Conservation (phyloP, 2,329 filamentous ascomycete genomes). For the Colletotrichum melonis region DNA sequence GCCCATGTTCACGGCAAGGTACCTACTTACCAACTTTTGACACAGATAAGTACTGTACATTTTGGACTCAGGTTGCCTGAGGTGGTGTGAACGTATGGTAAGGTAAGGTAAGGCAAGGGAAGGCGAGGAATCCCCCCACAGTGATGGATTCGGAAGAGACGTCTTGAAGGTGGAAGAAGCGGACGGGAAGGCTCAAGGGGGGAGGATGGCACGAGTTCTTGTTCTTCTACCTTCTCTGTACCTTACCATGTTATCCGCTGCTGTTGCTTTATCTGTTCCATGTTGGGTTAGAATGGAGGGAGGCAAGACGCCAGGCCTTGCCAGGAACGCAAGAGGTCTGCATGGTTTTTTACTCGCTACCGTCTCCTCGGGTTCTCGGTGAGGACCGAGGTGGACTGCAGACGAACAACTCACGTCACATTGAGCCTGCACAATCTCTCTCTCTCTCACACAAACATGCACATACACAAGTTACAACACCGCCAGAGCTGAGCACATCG, state of each 20-base stretch:
- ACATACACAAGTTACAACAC: background rate
- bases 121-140: too few species aligned
- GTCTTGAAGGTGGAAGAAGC: background rate
- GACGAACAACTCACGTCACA: conserved; percentile 35
- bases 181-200: background rate
- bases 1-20: background rate
- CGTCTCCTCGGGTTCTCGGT: conserved; percentile 38
- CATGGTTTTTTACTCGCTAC: conserved; percentile 35
- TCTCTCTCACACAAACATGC: background rate
- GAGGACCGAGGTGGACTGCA: conserved; percentile 37
- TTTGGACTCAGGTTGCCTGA: background rate
- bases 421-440: background rate
- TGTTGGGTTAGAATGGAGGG: conserved; percentile 21
- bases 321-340: conserved; percentile 36
- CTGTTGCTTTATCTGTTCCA: background rate
- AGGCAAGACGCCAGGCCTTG: background rate
- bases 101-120: background rate
- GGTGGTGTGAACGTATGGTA: background rate
- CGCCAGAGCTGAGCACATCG: background rate
- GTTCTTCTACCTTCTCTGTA: background rate
- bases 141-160: background rate
- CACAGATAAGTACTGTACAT: background rate
- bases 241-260: background rate
- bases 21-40: too few species aligned
- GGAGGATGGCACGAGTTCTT: background rate